Evolutionary conservation across 805 yeast genomes (phyloP).

Genomic region (Kazachstania viticola): DNA sequence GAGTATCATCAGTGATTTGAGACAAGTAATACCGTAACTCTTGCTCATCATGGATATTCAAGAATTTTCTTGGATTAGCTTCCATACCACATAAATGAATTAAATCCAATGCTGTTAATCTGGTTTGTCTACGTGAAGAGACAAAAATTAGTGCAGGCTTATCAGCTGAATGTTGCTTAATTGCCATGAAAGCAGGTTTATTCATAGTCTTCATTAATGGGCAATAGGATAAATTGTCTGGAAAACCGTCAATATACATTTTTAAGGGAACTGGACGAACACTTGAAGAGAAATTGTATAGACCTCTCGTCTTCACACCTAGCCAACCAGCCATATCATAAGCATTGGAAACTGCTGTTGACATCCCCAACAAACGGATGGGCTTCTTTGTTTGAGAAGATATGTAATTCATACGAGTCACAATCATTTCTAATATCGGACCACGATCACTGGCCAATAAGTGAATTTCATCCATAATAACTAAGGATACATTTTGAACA

Average conservation of each 20-base stretch:
- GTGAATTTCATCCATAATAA: constrained; percentile 95
- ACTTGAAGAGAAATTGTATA: constrained; percentile 85
- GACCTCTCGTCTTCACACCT: constrained; percentile 80
- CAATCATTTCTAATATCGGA: constrained; percentile 89
- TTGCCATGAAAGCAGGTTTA: constrained; percentile 82
- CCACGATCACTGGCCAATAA: constrained; percentile 95
- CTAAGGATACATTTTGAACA: constrained; percentile 69
- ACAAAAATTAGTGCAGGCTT: constrained; percentile 93
- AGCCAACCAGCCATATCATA: constrained; percentile 90
- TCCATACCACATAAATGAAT: constrained; percentile 60
- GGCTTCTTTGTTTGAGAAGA: constrained; percentile 67
- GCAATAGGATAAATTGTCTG: constrained; percentile 68
- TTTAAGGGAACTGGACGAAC: constrained; percentile 91
- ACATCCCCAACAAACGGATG: constrained; percentile 81
- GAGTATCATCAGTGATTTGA: constrained; percentile 78
- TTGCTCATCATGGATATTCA: constrained; percentile 56
- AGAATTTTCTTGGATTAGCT: constrained; percentile 50
- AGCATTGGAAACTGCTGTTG: constrained; percentile 88
- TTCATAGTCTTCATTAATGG: constrained; percentile 59
- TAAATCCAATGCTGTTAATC: constrained; percentile 66
- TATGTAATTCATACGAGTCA: constrained; percentile 63
- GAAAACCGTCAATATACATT: constrained; percentile 79
- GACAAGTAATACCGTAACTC: constrained; percentile 76
- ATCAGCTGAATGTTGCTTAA: constrained; percentile 85
- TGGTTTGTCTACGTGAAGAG: constrained; percentile 89